A percentile compares a stretch with the other conserved stretches of the same genome.
These are phyloP conservation scores for Kuraishia cidri DNA, from an alignment of 805 yeast species.

Conservation along the genomic window DNA sequence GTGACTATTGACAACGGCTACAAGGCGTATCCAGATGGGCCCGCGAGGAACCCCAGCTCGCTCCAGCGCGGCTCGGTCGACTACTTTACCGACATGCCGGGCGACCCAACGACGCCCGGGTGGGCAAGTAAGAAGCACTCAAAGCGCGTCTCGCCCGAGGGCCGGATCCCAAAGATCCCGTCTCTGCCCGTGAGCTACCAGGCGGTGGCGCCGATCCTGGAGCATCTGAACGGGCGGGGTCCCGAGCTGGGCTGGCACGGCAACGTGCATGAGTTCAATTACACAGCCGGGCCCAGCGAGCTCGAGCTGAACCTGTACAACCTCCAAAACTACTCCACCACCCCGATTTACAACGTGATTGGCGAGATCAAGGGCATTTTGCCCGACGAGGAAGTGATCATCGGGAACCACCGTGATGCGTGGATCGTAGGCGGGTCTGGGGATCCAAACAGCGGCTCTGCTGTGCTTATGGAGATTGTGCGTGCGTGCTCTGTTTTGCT, in stretches of 20 bases:
- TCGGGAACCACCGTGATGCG: slow-evolving; percentile 50
- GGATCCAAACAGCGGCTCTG: slow-evolving; percentile 40
- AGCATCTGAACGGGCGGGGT: slow-evolving; percentile 26
- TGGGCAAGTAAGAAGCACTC: slow-evolving; percentile 42
- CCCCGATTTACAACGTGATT: slow-evolving; percentile 38
- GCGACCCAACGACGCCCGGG: slow-evolving; percentile 77
- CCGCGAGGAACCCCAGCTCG: slow-evolving; percentile 53
- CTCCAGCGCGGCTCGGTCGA: slow-evolving; percentile 57
- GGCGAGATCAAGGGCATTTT: slow-evolving; percentile 50
- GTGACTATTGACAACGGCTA: slow-evolving; percentile 47
- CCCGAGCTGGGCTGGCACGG: slow-evolving; percentile 27
- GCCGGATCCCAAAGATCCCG: slow-evolving; percentile 41
- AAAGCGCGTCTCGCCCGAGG: slow-evolving; percentile 28
- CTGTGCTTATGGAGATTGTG: slow-evolving; percentile 40
- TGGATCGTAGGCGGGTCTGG: slow-evolving; percentile 41
- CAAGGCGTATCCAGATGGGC: slow-evolving; percentile 52
- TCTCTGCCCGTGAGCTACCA: slow-evolving; percentile 39
- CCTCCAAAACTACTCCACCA: slow-evolving; percentile 28
- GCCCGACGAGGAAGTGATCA: slow-evolving; percentile 38
- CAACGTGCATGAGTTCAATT: slow-evolving; percentile 29
- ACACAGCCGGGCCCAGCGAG: slow-evolving; percentile 37
- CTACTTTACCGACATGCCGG: slow-evolving; percentile 51
- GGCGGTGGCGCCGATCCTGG: slow-evolving; percentile 31
- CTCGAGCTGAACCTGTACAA: slow-evolving; percentile 27
- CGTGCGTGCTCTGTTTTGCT: slow-evolving; percentile 36